Base-by-base conservation (phyloP, 2,329 filamentous ascomycete species). In the Penicillium sp. region DNA sequence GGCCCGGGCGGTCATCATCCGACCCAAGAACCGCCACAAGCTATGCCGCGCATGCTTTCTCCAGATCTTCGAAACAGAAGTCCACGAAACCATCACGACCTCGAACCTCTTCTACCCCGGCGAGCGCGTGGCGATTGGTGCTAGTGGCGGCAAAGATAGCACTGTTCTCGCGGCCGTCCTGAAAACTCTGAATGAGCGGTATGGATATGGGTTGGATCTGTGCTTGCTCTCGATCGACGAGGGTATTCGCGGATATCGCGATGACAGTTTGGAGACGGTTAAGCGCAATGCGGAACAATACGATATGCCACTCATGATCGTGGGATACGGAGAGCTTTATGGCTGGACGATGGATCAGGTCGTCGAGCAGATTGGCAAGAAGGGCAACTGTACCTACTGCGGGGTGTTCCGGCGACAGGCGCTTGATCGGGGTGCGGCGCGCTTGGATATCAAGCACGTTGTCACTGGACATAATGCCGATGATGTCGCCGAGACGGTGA, bases 261-360 rank as follows among this genome's bases (percentile, higher is more conserved):
- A 99, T 68, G 94, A 99, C 73, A 95, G 89, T 44, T 77, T 99
- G 16, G 92, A 97, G 74, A 97, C 94, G 0, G 94, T 99, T 41
- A 96, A 96, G 79, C 81, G 92, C 53, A 97, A 99, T 71, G 89
- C 92, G 0, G 71, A 82, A 11, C 91, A 97, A 71, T 96, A 97
- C 73, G 85, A 87, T 1, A 95, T 99, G 87, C 85, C 89, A 0
- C 76, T 99, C 44, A 89, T 90, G 63, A 95, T 99, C 50, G 84
- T 99, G 44, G 91, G 92, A 44, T 99, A 99, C 65, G 87, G 87
- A 48, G 89, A 96, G 65, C 78, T 99, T 9, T 99, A 99, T 69
- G 94, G 92, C 8, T 99, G 94, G 94, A 96, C 92, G 1, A 99
- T 99, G 94, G 94, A 99, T 67, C 90, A 97, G 67, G 94, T 99